Conservation (phyloP, 768 basidiomycete genomes). For the Pleurotus pulmonarius region DNA sequence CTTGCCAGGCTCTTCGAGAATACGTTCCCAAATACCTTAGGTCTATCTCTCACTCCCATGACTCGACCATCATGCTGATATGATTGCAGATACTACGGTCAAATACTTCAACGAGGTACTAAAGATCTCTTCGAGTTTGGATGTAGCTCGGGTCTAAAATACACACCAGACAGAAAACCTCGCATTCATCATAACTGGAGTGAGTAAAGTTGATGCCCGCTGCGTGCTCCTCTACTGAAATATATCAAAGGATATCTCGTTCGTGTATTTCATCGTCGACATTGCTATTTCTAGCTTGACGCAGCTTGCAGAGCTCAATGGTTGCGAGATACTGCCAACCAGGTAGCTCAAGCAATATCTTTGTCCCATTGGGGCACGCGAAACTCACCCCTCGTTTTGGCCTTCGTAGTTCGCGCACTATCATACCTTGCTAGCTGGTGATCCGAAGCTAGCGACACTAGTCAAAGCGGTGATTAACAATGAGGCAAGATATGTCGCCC, state of each 20-base stretch:
- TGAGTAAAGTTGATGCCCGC: slow-evolving; percentile 23
- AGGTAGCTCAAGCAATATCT: slow-evolving; percentile 33
- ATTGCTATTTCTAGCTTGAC: neutral
- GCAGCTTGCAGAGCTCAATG: slow-evolving; percentile 61
- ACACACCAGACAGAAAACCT: slow-evolving; percentile 52
- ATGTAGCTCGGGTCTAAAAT: neutral
- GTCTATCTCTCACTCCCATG: slow-evolving; percentile 25
- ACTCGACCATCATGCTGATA: neutral
- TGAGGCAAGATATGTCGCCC: slow-evolving; percentile 67
- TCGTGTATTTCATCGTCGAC: slow-evolving; percentile 19
- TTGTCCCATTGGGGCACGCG: no score
- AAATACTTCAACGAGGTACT: slow-evolving; percentile 64
- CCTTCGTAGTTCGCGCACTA: slow-evolving; percentile 64
- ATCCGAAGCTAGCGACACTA: slow-evolving; percentile 55
- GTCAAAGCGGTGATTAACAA: slow-evolving; percentile 83
- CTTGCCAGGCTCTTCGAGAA: slow-evolving; percentile 78
- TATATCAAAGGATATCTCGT: slow-evolving; percentile 65
- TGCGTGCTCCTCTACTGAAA: neutral
- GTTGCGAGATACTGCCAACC: slow-evolving; percentile 80
- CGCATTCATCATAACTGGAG: slow-evolving; percentile 80
- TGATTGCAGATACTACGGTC: slow-evolving; percentile 64
- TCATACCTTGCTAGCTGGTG: slow-evolving; percentile 50
- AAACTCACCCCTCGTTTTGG: slow-evolving; percentile 4
- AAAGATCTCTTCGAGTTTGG: slow-evolving; percentile 6
- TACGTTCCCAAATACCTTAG: slow-evolving; percentile 79